A percentile compares a stretch with the other conserved stretches of the same genome.
Evolutionary conservation across 2,329 filamentous ascomycete genomes (phyloP).

Genomic region (Aspergillus udagawae): DNA sequence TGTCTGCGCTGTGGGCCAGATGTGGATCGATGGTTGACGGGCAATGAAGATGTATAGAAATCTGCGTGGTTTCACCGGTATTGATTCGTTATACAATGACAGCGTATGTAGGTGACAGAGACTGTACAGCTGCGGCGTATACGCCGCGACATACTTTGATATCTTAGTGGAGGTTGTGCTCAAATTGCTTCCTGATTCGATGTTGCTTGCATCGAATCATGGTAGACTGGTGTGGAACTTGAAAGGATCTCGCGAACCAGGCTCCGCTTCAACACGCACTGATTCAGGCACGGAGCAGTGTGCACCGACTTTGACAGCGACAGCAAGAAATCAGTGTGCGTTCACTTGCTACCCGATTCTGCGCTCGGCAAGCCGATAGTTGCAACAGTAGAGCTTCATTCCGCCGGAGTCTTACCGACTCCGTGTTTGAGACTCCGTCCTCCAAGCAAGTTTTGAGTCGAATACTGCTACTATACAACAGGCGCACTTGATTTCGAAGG

Average conservation of each 20-base stretch:
- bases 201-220: too few relatives aligned
- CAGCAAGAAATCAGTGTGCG: background rate
- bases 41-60: background rate
- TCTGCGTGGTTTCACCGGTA: background rate
- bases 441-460: background rate
- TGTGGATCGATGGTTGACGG: background rate
- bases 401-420: background rate
- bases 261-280: background rate
- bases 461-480: background rate
- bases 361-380: background rate
- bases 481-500: background rate
- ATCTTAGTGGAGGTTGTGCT: background rate
- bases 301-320: background rate
- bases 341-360: background rate
- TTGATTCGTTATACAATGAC: slow-evolving; percentile 9
- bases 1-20: background rate
- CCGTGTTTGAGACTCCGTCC: background rate
- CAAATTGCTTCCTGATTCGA: background rate
- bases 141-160: background rate
- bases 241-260: background rate
- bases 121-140: background rate
- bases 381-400: background rate
- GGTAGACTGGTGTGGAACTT: background rate
- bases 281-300: background rate
- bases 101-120: slow-evolving; percentile 3